phyloP scores from a whole-genome alignment of 148 eudicot species.

The Rhododendron simsii region DNA sequence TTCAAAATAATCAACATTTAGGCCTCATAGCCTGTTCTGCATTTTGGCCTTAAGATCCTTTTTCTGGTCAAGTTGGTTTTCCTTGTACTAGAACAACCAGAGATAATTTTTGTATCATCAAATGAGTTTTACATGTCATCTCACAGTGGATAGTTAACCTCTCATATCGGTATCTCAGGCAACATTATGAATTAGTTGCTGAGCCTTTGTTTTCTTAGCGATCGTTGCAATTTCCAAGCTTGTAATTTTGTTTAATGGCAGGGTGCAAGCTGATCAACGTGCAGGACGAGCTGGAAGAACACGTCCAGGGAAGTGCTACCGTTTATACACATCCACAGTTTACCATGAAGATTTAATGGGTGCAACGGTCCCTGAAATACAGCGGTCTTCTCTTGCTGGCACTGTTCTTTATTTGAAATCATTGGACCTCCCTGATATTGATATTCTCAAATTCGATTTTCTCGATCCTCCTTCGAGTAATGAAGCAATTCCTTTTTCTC shows the following conservation, averaged over 20 bases:
- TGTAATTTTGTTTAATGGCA: constrained; percentile 19
- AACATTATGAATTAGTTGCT: not conserved
- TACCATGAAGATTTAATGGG: constrained; percentile 81
- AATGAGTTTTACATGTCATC: not conserved
- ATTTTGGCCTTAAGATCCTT: not conserved
- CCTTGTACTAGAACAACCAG: not conserved
- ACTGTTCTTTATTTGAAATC: constrained; percentile 93
- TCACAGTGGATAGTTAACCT: not conserved
- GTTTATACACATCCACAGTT: constrained; percentile 66
- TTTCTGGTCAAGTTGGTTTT: not conserved
- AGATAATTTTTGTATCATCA: not conserved
- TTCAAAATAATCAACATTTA: not conserved
- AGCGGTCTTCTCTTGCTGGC: constrained; percentile 91
- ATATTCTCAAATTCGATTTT: constrained; percentile 92
- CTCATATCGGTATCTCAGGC: not conserved
- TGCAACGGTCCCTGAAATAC: constrained; percentile 94
- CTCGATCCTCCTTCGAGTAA: constrained; percentile 88
- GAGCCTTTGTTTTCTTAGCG: not conserved
- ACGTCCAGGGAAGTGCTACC: constrained; percentile 93
- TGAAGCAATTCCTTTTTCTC: constrained; percentile 5
- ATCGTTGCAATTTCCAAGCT: not conserved
- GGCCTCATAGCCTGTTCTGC: not conserved
- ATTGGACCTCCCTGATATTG: constrained; percentile 83
- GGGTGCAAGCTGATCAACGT: constrained; percentile 97
- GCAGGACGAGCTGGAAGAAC: constrained; percentile 99